Conservation (phyloP, 768 basidiomycete genomes). For the Pulveroboletus frians region DNA sequence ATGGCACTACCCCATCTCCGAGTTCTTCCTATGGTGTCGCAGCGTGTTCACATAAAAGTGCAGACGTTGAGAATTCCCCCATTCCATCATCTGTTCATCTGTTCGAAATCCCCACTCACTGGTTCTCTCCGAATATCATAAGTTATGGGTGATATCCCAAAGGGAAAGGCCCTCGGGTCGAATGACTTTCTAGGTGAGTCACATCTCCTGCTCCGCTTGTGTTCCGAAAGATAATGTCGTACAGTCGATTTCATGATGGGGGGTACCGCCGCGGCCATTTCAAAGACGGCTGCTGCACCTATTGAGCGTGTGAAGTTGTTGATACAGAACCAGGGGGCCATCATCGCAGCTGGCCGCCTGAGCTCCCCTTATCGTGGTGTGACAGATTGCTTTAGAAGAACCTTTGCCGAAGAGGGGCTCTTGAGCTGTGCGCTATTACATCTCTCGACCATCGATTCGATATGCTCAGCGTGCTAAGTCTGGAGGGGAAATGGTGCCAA, state of each 20-base stretch:
- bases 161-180: background rate
- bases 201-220: background rate
- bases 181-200: conserved; percentile 20
- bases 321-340: conserved; percentile 38
- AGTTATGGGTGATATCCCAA: conserved; percentile 7
- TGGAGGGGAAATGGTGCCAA: conserved; percentile 45
- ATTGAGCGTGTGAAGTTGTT: conserved; percentile 39
- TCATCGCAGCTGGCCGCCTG: conserved; percentile 34
- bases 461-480: conserved; percentile 23
- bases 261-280: conserved; percentile 32
- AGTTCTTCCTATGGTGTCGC: conserved; percentile 10
- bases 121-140: background rate
- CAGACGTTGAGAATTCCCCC: too few relatives aligned
- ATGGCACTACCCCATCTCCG: conserved; percentile 1
- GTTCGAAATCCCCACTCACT: conserved; percentile 18
- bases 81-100: background rate
- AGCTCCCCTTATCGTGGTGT: conserved; percentile 35
- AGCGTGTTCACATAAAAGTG: conserved; percentile 7
- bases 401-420: conserved; percentile 35
- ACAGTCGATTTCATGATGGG: conserved; percentile 37
- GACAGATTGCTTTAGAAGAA: conserved; percentile 32
- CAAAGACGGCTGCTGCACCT: conserved; percentile 37
- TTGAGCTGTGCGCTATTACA: conserved; percentile 28
- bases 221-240: conserved; percentile 1
- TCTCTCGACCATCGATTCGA: background rate